Percentiles rank a stretch among this genome's conserved stretches.
Conservation (phyloP, 2,329 filamentous ascomycete species). For the Chlorencoelia australis region DNA sequence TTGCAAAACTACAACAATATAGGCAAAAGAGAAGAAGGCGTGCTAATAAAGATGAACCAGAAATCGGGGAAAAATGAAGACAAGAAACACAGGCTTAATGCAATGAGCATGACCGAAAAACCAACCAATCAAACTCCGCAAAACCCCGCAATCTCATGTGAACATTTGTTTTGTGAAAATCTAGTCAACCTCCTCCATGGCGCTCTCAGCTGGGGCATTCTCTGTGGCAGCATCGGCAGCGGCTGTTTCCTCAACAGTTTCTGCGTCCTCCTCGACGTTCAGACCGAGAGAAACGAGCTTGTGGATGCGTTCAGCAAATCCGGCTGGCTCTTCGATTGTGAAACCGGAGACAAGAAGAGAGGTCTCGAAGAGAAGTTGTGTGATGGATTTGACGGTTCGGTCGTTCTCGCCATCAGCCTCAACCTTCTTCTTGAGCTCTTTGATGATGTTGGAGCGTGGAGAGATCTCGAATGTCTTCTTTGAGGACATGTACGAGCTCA, state of each 20-base stretch:
- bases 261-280: slow-evolving; percentile 91
- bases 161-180: slow-evolving; percentile 13
- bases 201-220: slow-evolving; percentile 56
- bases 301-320: slow-evolving; percentile 98
- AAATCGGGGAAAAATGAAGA: slow-evolving; percentile 5
- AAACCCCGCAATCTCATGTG: slow-evolving; percentile 21
- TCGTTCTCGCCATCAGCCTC: slow-evolving; percentile 96
- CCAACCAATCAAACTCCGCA: slow-evolving; percentile 26
- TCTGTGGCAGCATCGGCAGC: slow-evolving; percentile 47
- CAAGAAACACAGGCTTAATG: too few relatives aligned
- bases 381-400: slow-evolving; percentile 98
- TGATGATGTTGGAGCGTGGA: slow-evolving; percentile 94
- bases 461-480: slow-evolving; percentile 99
- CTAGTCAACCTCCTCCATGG: slow-evolving; percentile 99
- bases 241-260: slow-evolving; percentile 54
- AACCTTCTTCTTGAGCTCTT: slow-evolving; percentile 99
- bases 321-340: slow-evolving; percentile 97
- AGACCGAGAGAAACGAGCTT: slow-evolving; percentile 97
- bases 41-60: slow-evolving; percentile 1
- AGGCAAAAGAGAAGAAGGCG: background rate
- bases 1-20: background rate
- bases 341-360: slow-evolving; percentile 97
- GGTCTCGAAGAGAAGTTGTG: slow-evolving; percentile 97
- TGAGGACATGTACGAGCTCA: slow-evolving; percentile 99
- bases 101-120: slow-evolving; percentile 10